Evolutionary conservation across 2,329 filamentous ascomycete genomes (phyloP), one percentile per base, ranked within the genome.

Genomic region (Colletotrichum zoysiae): DNA sequence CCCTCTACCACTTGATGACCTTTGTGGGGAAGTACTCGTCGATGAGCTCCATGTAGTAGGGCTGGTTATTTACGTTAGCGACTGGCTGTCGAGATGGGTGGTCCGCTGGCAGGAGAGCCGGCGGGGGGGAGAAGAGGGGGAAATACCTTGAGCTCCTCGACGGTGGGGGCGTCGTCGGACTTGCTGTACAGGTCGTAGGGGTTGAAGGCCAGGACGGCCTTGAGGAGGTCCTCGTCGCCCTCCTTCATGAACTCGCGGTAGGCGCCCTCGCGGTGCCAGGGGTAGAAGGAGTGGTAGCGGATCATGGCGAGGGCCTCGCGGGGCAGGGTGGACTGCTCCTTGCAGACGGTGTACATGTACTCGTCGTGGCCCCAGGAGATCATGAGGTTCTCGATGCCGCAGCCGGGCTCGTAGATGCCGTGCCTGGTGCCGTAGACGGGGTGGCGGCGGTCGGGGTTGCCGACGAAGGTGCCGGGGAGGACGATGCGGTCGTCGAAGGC

Each of bases 161-260:
- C 88, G 69, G 89, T 91, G 1, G 94, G 94, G 30, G 94, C 86
- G 33, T 90, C 93, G 77, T 97, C 94, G 76, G 91, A 95, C 90
- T 97, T 97, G 85, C 92, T 95, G 85, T 97, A 97, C 64, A 97
- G 79, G 79, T 97, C 95, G 77, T 97, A 97, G 0, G 94, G 94
- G 80, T 97, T 97, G 83, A 97, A 97, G 0, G 93, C 93, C 81
- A 89, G 88, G 61, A 97, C 94, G 11, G 94, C 94, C 78, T 89
- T 89, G 76, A 97, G 84, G 91, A 97, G 95, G 77, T 88, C 87
- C 81, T 91, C 84, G 77, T 97, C 95, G 79, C 95, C 92, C 73
- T 92, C 90, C 80, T 92, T 88, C 94, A 97, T 97, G 81, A 97
- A 88, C 82, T 94, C 90, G 73, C 83, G 82, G 83, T 97, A 97